phyloP scores from a whole-genome alignment of 208 protist species.

The Acanthamoeba triangularis region DNA sequence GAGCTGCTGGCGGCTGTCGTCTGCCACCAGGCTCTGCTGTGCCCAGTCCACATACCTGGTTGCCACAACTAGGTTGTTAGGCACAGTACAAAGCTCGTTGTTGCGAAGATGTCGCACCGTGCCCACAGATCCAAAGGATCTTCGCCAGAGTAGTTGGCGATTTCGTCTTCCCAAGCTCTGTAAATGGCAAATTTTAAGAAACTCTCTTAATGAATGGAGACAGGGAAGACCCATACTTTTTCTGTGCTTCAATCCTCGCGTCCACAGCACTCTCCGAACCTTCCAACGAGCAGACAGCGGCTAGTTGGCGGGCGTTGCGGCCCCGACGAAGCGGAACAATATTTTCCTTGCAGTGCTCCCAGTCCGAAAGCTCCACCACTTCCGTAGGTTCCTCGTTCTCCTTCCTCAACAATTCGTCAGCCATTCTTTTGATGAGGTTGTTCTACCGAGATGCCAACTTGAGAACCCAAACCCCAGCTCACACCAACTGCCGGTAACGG shows the following conservation, averaged over 20 bases:
- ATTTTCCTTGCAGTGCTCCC: conserved; percentile 38
- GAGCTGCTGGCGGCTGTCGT: neutral
- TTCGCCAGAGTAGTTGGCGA: neutral
- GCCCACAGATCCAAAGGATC: conserved; percentile 14
- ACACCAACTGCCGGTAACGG: neutral
- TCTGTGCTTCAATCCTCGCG: neutral
- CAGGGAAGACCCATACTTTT: neutral
- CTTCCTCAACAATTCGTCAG: neutral
- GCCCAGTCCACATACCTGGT: conserved; percentile 42
- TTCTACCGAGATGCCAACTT: neutral
- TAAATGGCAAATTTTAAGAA: neutral
- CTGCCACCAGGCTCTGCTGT: conserved; percentile 21
- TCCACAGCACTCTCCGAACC: neutral
- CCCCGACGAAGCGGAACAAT: neutral
- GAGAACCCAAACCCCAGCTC: neutral
- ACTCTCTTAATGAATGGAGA: neutral
- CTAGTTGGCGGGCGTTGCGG: neutral
- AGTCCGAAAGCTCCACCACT: neutral
- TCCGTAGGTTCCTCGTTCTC: neutral
- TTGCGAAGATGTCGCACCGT: neutral
- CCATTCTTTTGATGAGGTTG: neutral
- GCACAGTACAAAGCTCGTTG: neutral
- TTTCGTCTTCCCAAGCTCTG: neutral
- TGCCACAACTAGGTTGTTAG: neutral
- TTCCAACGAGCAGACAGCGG: neutral